Evolutionary conservation across 2,329 filamentous ascomycete genomes (phyloP).

Genomic region (Hymenoscyphus scutula): DNA sequence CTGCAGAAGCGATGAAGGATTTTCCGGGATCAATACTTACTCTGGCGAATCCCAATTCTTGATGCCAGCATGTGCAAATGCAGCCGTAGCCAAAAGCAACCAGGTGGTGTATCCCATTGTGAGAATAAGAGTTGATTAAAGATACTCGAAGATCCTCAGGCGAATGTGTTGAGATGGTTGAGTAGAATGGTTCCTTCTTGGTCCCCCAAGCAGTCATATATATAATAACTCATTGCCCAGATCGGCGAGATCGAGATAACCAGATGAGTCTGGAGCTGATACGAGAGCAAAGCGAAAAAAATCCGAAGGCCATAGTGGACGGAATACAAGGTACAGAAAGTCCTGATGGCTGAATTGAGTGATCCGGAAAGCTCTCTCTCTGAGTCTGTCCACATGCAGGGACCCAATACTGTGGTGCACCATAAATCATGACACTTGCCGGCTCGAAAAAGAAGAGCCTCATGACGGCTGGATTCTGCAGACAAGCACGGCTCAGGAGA

Average conservation of each 20-base stretch:
- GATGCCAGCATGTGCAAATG: neutral
- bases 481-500: neutral
- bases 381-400: neutral
- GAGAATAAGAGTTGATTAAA: neutral
- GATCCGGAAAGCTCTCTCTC: neutral
- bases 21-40: neutral
- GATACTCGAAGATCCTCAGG: neutral
- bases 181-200: neutral
- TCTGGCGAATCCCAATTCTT: conserved; percentile 4
- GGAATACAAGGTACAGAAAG: neutral
- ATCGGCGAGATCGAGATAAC: neutral
- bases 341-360: neutral
- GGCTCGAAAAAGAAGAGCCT: neutral
- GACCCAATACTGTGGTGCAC: neutral
- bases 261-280: too few species aligned
- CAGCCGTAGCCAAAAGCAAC: conserved; percentile 34
- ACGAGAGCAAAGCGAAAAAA: neutral
- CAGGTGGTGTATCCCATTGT: neutral
- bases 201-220: neutral
- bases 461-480: neutral
- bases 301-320: neutral
- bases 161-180: neutral
- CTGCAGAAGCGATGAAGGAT: too few species aligned
- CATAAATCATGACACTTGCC: neutral
- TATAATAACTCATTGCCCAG: neutral